Evolutionary conservation across 371 early-diverging fungal species (phyloP).

Genomic region (Haplosporangium sp.): DNA sequence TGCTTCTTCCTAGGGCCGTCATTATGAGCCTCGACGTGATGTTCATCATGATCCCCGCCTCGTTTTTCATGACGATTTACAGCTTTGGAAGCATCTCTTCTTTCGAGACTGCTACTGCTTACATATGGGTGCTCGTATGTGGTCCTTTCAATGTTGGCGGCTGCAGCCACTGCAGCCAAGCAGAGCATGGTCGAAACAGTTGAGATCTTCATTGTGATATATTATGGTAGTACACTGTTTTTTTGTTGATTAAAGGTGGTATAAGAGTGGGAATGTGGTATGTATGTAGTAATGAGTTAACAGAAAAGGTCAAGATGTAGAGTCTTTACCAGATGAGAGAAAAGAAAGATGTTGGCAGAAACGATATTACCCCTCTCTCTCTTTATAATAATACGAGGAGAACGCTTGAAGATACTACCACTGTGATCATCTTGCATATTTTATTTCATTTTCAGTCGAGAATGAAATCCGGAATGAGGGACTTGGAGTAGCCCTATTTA

Average conservation of each 20-base stretch:
- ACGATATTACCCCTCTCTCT: background rate
- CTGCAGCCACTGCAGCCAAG: slow-evolving; percentile 21
- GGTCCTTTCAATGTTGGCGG: background rate
- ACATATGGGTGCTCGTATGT: slow-evolving; percentile 1
- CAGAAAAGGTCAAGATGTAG: background rate
- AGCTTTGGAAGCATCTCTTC: slow-evolving; percentile 1
- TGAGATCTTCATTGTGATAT: slow-evolving; percentile 31
- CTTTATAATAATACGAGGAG: slow-evolving; percentile 2
- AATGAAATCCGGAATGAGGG: slow-evolving; percentile 20
- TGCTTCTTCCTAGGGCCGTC: slow-evolving; percentile 2
- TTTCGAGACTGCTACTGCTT: background rate
- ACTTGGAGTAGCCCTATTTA: background rate
- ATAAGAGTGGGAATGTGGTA: background rate
- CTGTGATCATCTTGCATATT: slow-evolving; percentile 1
- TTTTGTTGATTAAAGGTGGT: background rate
- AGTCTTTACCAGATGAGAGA: background rate
- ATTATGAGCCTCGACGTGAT: slow-evolving; percentile 10
- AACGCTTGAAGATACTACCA: background rate
- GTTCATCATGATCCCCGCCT: background rate
- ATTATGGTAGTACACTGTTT: background rate
- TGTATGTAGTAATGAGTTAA: background rate
- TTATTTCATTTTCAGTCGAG: slow-evolving; percentile 7
- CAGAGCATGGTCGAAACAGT: slow-evolving; percentile 31
- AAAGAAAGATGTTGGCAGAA: background rate
- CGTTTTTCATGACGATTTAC: slow-evolving; percentile 1